Evolutionary conservation across 495 filamentous ascomycete genomes (phyloP), one percentile per base, ranked within the genome.

Genomic region (Penicillium steckii): DNA sequence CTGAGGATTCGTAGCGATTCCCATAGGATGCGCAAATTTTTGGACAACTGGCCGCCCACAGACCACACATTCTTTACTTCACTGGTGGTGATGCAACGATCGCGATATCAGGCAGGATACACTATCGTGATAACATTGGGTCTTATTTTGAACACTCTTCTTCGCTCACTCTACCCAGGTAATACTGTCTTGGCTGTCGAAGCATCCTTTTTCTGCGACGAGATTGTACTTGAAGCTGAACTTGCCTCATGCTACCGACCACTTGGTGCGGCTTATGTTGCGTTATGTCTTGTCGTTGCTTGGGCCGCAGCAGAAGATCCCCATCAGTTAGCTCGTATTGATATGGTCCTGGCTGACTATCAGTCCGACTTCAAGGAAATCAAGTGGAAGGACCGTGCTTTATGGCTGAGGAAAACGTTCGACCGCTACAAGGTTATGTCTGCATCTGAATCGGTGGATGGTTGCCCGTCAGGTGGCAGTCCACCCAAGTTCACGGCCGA

Each of bases 131-230:
- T 63, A 25, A 50, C 60, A 2, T 52, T 69, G 18, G 56, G 52
- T 3, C 53, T 72, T n/a, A 50, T 65, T 3, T 30, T 72, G 10
- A 72, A 73, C 29, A 54, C 45, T n/a, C 50, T 69, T 13, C 54
- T 67, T n/a, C 53, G 46, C 5, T 45, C 57, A 4, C 61, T 67
- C 44, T 50, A 69, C 29, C 52, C 56, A 2, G 29, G n/a, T 2
- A 52, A 60, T 19, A 13, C 10, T 2, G 6, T 42, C 3, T 44
- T 73, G 1, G 26, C 23, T 1, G 23, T 40, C 0, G 67, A 73
- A 13, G 49, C 57, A 2, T 33, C 12, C 1, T 30, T 47, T 1
- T 50, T 67, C 12, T 53, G 57, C 9, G 53, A 61, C 8, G 55
- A 66, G n/a, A 58, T 63, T 17, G 30, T 65, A 1, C 25, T 44